Conservation (phyloP, 1,284 basidiomycete genomes). For the Fomitopsis pinicola region DNA sequence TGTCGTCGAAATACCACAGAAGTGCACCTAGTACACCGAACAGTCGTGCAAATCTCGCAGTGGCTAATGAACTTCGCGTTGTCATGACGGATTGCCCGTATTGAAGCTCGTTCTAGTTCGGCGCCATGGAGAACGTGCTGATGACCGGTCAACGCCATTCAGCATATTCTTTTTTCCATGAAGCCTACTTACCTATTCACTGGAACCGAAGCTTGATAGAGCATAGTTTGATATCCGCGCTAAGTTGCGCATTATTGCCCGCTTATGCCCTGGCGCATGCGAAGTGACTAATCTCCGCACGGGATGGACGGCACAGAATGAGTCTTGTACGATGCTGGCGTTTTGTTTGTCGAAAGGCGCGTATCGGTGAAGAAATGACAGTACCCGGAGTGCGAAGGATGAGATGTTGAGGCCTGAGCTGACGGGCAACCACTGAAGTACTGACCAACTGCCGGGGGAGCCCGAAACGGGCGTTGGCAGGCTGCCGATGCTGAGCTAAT, state of each 20-base stretch:
- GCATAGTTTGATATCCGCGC: not conserved
- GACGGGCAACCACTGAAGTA: too few relatives aligned
- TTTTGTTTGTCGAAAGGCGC: not conserved
- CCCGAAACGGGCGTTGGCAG: not conserved
- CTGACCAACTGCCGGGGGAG: not conserved
- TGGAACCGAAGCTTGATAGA: not conserved
- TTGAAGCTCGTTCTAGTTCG: too few relatives aligned
- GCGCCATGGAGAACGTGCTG: too few relatives aligned
- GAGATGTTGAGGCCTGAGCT: too few relatives aligned
- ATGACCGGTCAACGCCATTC: not conserved
- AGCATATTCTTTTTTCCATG: not conserved
- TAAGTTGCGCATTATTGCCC: not conserved
- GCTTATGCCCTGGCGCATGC: not conserved
- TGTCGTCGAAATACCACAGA: too few relatives aligned
- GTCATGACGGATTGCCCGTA: too few relatives aligned
- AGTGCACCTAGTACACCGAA: too few relatives aligned
- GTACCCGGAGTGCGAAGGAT: too few relatives aligned
- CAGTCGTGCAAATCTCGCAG: too few relatives aligned
- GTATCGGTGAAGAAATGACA: not conserved
- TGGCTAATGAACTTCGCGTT: too few relatives aligned
- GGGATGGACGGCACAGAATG: not conserved
- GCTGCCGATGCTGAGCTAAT: slow-evolving; percentile 3
- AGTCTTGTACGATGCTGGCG: not conserved
- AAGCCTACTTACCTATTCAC: not conserved
- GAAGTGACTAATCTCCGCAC: not conserved